These are phyloP conservation scores for Stevia rebaudiana DNA, from an alignment of 140 eudicot genomes.

Conservation along the genomic window DNA sequence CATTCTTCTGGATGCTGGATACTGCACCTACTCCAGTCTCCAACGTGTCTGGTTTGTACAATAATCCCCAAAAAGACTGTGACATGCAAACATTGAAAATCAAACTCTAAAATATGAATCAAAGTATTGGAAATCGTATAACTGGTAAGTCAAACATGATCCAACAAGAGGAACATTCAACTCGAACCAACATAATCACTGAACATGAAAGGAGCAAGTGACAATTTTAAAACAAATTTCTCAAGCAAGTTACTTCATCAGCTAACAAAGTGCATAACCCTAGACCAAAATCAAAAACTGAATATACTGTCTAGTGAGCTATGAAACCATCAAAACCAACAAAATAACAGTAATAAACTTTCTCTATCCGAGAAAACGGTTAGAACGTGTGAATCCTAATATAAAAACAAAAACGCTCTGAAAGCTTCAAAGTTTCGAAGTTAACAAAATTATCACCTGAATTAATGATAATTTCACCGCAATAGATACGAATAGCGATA, in stretches of 20 bases:
- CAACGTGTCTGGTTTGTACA: slow-evolving; percentile 5
- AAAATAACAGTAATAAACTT: background rate
- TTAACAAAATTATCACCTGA: slow-evolving; percentile 8
- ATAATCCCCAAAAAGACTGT: slow-evolving; percentile 9
- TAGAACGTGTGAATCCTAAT: slow-evolving; percentile 4
- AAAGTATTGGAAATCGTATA: background rate
- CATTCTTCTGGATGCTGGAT: slow-evolving; percentile 42
- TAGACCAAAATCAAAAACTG: background rate
- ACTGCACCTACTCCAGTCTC: slow-evolving; percentile 1
- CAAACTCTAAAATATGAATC: slow-evolving; percentile 13
- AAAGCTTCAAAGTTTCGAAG: background rate
- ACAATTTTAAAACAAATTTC: background rate
- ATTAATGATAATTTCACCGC: slow-evolving; percentile 12
- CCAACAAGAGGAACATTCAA: slow-evolving; percentile 3
- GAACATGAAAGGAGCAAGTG: background rate
- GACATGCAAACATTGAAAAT: slow-evolving; percentile 15
- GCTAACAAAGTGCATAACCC: background rate
- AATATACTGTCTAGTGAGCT: background rate
- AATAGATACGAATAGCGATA: background rate
- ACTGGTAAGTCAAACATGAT: background rate
- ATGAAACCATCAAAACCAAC: background rate
- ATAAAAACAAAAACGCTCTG: background rate
- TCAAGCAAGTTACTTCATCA: background rate
- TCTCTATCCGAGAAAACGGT: background rate
- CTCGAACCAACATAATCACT: background rate